Conservation (phyloP, 345 rosid genomes). For the Alliaria petiolata region DNA sequence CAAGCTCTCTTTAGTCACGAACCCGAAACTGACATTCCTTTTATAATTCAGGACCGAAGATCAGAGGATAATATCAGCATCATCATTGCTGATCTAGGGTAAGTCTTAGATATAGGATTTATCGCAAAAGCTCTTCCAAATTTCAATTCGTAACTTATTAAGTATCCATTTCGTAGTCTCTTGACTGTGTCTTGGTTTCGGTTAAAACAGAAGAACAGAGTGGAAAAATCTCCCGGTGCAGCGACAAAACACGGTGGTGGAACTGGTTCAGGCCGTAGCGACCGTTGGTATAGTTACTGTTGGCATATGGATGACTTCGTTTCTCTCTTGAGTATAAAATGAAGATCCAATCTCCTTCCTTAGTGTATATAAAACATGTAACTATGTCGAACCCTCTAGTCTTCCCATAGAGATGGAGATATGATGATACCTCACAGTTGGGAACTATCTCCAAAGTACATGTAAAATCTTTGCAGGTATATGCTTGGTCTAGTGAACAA, state of each 20-base stretch:
- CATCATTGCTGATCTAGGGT: slow-evolving; percentile 86
- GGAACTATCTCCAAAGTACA: not conserved
- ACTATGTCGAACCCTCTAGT: slow-evolving; percentile 16
- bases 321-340: slow-evolving; percentile 35
- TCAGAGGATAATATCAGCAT: slow-evolving; percentile 82
- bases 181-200: not conserved
- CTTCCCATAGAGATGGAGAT: slow-evolving; percentile 18
- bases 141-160: not conserved
- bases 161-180: not conserved
- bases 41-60: slow-evolving; percentile 51
- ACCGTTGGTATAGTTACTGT: slow-evolving; percentile 68
- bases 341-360: slow-evolving; percentile 2
- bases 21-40: not conserved
- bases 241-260: slow-evolving; percentile 48
- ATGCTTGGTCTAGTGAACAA: not conserved
- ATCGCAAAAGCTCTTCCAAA: not conserved
- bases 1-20: not conserved
- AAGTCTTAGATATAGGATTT: slow-evolving; percentile 10
- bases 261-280: slow-evolving; percentile 71
- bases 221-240: slow-evolving; percentile 67
- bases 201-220: slow-evolving; percentile 48
- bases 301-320: slow-evolving; percentile 79
- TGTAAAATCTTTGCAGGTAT: slow-evolving; percentile 4
- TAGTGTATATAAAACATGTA: slow-evolving; percentile 20
- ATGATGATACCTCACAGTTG: slow-evolving; percentile 19